Evolutionary conservation across 2,329 filamentous ascomycete species (phyloP), one percentile per base, ranked within the genome.

Genomic region (Cladophialophora psammophila): DNA sequence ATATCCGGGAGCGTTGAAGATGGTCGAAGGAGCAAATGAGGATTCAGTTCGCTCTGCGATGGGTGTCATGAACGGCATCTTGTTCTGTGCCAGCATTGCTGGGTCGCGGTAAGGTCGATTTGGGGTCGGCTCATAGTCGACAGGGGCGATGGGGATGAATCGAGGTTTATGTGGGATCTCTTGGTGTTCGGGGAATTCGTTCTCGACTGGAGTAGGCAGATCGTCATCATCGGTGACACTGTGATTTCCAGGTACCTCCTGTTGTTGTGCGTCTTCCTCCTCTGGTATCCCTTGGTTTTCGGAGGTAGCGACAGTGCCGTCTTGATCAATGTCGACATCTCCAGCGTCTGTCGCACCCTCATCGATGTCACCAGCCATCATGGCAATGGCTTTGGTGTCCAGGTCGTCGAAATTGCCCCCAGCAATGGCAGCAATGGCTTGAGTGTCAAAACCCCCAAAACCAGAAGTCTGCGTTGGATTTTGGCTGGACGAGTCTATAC

Each of bases 21-120:
- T 84, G 34, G 86, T 88, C 4, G 87, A 86, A 50, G 90, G 80
- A 40, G 90, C 90, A 5, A 98, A 81, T 0, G 94, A 97, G 10
- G 90, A 91, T 79, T 99, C 95, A 0, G 95, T 99, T 74, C 93
- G 90, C 78, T 99, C 95, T 1, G 95, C 94, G 72, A 99, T 99
- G 1, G 95, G 95, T 0, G 95, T 99, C 95, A 99, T 98, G 78
- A 98, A 99, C 2, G 94, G 95, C 9, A 98, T 84, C 63, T 94
- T 90, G 79, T 94, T 97, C 75, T 97, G 96, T 67, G 93, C 93
- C 78, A 90, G 85, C 77, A 93, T 86, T 40, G 82, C 86, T 75
- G 92, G 88, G 78, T 97, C 91, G 75, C 93, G 89, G 84, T 91
- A 97, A 66, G 92, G 91, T 56, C 90, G 86, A 64, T 86, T 90